Evolutionary conservation across 1,284 basidiomycete genomes (phyloP).

Genomic region (Bondarzewia mesenterica): DNA sequence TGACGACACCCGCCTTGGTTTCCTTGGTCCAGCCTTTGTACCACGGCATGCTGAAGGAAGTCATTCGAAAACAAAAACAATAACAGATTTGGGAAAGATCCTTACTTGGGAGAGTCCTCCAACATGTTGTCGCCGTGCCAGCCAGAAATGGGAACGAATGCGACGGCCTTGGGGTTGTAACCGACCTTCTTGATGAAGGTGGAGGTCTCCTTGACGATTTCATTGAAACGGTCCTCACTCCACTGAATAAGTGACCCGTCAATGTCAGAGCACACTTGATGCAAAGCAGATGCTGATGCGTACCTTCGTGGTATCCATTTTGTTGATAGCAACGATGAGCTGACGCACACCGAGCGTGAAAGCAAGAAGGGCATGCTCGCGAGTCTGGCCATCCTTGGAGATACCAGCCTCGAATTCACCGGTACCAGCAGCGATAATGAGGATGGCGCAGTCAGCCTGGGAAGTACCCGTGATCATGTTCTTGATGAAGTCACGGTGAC

Average conservation of each 20-base stretch:
- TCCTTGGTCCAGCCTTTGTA: constrained; percentile 99
- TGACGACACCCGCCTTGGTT: constrained; percentile 85
- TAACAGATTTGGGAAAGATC: constrained; percentile 10
- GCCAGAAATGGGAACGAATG: constrained; percentile 99
- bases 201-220: constrained; percentile 99
- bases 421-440: constrained; percentile 98
- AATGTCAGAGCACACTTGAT: constrained; percentile 14
- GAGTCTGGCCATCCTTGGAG: constrained; percentile 99
- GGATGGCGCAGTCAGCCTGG: constrained; percentile 98
- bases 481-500: constrained; percentile 99
- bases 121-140: constrained; percentile 99
- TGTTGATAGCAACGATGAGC: constrained; percentile 99
- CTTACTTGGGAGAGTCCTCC: constrained; percentile 89
- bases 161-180: constrained; percentile 98
- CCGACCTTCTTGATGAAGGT: constrained; percentile 99
- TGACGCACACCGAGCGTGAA: constrained; percentile 99
- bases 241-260: constrained; percentile 46
- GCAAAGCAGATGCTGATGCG: constrained; percentile 5
- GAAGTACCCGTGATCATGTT: constrained; percentile 99
- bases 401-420: constrained; percentile 99
- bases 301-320: constrained; percentile 98
- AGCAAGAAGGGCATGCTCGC: constrained; percentile 99
- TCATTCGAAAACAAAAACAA: constrained; percentile 10
- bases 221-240: constrained; percentile 99
- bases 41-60: constrained; percentile 83